These are phyloP conservation scores for Phanerochaete sordida DNA, from an alignment of 768 basidiomycete species.

Conservation along the genomic window DNA sequence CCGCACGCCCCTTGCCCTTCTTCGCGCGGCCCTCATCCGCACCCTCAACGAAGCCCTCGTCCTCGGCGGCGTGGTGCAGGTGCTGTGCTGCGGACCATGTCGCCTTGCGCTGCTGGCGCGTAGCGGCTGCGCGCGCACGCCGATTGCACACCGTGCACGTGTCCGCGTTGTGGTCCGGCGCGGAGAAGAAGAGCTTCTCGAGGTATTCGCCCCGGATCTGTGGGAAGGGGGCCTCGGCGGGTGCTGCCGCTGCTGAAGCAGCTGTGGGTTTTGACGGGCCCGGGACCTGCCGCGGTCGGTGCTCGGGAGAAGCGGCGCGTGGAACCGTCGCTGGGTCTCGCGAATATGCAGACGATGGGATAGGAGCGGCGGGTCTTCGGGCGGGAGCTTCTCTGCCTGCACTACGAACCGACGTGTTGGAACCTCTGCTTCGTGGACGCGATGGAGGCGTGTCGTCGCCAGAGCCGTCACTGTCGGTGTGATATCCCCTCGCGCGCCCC, in stretches of 20 bases:
- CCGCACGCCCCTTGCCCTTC: conserved; percentile 8
- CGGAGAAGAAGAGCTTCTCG: conserved; percentile 78
- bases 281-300: not conserved
- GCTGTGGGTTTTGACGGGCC: not conserved
- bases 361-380: not conserved
- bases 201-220: conserved; percentile 75
- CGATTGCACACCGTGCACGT: conserved; percentile 69
- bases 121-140: conserved; percentile 24
- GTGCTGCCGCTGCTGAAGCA: conserved; percentile 30
- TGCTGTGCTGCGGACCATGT: not conserved
- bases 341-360: not conserved
- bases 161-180: conserved; percentile 68
- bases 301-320: not conserved
- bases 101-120: not conserved
- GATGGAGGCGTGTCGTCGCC: not conserved
- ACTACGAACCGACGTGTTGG: not conserved
- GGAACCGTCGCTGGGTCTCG: not conserved
- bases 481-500: conserved; percentile 4
- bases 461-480: conserved; percentile 1
- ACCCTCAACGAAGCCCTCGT: conserved; percentile 48
- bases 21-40: conserved; percentile 28
- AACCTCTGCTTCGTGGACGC: not conserved
- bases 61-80: conserved; percentile 26
- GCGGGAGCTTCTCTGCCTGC: not conserved
- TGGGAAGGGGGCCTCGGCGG: conserved; percentile 66